Percentiles rank a stretch among this genome's conserved stretches.
Evolutionary conservation across 2,329 filamentous ascomycete species (phyloP).

Genomic region (Ascochyta viciae-villosae): DNA sequence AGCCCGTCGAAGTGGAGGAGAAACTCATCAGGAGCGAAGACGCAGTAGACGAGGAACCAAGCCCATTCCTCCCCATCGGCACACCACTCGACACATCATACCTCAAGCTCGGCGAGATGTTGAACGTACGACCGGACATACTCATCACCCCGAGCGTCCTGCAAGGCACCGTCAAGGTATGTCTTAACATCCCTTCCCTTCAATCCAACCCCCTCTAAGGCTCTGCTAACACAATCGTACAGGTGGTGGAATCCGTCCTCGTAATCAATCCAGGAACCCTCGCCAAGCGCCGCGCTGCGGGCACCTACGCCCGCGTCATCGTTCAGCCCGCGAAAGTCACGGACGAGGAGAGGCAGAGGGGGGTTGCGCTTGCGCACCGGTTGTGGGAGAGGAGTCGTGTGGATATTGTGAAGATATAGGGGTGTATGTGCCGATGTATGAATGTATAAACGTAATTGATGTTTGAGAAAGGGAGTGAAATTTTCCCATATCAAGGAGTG

Average conservation of each 20-base stretch:
- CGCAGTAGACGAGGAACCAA: slow-evolving; percentile 60
- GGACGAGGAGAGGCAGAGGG: slow-evolving; percentile 64
- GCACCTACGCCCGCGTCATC: slow-evolving; percentile 83
- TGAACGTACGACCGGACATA: slow-evolving; percentile 84
- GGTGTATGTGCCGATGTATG: no score
- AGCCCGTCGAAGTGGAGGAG: slow-evolving; percentile 43
- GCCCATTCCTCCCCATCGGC: slow-evolving; percentile 60
- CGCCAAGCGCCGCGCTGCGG: slow-evolving; percentile 82
- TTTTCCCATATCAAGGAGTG: no score
- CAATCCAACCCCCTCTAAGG: background rate
- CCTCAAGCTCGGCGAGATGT: slow-evolving; percentile 88
- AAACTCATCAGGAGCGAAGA: slow-evolving; percentile 58
- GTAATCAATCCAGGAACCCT: slow-evolving; percentile 89
- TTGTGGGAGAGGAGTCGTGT: slow-evolving; percentile 84
- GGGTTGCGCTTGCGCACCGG: slow-evolving; percentile 70
- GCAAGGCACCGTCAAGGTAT: slow-evolving; percentile 86
- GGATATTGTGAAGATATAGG: slow-evolving; percentile 78
- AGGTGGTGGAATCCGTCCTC: slow-evolving; percentile 91
- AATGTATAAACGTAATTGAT: background rate
- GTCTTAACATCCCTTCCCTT: slow-evolving; percentile 26
- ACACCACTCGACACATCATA: slow-evolving; percentile 84
- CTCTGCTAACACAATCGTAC: slow-evolving; percentile 20
- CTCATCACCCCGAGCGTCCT: slow-evolving; percentile 82
- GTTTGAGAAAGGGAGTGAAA: background rate
- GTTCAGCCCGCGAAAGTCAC: slow-evolving; percentile 70